Evolutionary conservation across 2,329 filamentous ascomycete genomes (phyloP).

Genomic region (Clonostachys rhizophaga): DNA sequence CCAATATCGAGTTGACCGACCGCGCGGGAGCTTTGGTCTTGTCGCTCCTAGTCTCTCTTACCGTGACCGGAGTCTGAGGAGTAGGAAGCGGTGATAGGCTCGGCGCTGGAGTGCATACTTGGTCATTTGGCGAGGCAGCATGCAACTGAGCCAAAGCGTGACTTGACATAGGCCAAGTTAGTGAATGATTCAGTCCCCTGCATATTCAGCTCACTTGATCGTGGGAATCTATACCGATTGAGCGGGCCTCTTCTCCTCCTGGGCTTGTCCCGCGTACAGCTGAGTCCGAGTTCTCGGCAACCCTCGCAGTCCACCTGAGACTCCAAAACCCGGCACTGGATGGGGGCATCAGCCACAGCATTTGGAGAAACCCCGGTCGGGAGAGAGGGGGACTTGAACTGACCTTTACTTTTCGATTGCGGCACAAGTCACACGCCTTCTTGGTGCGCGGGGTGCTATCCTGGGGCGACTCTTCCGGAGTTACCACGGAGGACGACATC

Average conservation of each 20-base stretch:
- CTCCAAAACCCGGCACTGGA: conserved; percentile 9
- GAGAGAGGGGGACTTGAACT: not conserved
- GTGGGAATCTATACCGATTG: conserved; percentile 9
- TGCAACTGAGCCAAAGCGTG: too few relatives aligned
- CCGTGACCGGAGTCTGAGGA: too few relatives aligned
- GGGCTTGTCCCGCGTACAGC: conserved; percentile 17
- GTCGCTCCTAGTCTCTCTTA: too few relatives aligned
- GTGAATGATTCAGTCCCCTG: too few relatives aligned
- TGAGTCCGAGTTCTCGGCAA: conserved; percentile 13
- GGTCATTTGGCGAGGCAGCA: too few relatives aligned
- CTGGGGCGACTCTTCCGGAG: too few relatives aligned
- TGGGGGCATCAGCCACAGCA: not conserved
- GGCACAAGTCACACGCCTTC: conserved; percentile 21
- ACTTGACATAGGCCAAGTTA: too few relatives aligned
- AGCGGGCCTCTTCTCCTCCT: conserved; percentile 16
- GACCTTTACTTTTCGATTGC: conserved; percentile 18
- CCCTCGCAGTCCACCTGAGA: conserved; percentile 9
- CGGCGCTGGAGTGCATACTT: too few relatives aligned
- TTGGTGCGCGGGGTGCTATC: conserved; percentile 7
- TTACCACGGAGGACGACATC: too few relatives aligned
- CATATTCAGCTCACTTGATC: too few relatives aligned
- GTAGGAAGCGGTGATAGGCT: too few relatives aligned
- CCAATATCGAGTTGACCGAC: not conserved
- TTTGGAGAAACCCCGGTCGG: too few relatives aligned
- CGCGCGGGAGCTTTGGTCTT: not conserved